Conservation (phyloP, 164 flowering plant species). For the Liriodendron chinense region DNA sequence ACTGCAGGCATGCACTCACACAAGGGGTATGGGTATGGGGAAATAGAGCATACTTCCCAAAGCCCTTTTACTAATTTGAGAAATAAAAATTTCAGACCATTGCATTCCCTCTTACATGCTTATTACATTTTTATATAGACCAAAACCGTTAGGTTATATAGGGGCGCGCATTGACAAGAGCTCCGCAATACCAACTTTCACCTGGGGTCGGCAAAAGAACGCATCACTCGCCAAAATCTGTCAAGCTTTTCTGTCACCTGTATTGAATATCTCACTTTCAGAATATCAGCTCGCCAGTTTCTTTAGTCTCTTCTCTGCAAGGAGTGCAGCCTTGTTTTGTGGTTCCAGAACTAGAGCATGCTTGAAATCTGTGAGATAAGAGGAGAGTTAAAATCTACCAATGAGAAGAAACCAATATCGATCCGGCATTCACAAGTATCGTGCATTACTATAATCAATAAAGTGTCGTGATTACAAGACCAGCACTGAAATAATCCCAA, state of each 20-base stretch:
- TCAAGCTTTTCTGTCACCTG: neutral
- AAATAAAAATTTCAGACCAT: neutral
- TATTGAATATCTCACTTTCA: too few species aligned
- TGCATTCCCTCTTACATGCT: neutral
- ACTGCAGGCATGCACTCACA: too few species aligned
- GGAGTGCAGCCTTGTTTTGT: constrained; percentile 73
- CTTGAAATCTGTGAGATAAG: constrained; percentile 70
- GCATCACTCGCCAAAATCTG: neutral
- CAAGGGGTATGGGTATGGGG: too few species aligned
- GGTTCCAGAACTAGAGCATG: constrained; percentile 96
- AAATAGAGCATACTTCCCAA: neutral
- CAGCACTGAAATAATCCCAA: too few species aligned
- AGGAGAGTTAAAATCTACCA: neutral
- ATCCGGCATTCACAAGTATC: too few species aligned
- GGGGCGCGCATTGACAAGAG: neutral
- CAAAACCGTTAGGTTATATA: neutral
- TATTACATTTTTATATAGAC: neutral
- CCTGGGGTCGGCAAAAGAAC: neutral
- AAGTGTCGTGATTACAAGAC: too few species aligned
- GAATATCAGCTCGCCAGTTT: constrained; percentile 47
- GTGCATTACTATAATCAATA: too few species aligned
- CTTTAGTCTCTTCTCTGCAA: constrained; percentile 67
- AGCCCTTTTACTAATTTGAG: neutral
- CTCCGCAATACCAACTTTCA: neutral
- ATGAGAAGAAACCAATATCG: too few species aligned